phyloP scores from a whole-genome alignment of 345 rosid species.

The Clarkia xantiana region DNA sequence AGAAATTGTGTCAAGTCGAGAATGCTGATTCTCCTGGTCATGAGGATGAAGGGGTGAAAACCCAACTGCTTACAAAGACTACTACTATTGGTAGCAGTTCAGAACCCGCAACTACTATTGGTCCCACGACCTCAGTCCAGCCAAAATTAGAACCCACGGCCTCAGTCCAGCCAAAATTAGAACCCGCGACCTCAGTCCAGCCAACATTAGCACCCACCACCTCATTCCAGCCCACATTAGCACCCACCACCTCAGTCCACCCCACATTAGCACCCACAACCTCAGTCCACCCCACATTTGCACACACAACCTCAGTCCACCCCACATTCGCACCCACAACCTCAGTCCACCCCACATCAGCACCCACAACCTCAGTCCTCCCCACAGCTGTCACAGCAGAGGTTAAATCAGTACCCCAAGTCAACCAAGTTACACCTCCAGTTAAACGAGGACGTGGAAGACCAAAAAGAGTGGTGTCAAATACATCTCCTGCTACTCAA shows the following conservation, averaged over 20 bases:
- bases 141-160: no score
- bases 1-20: slow-evolving; percentile 74
- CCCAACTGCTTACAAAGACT: slow-evolving; percentile 28
- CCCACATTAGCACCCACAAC: slow-evolving; percentile 17
- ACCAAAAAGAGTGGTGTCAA: slow-evolving; percentile 49
- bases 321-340: slow-evolving; percentile 21
- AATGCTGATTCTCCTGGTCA: slow-evolving; percentile 49
- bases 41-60: slow-evolving; percentile 36
- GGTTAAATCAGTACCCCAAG: slow-evolving; percentile 16
- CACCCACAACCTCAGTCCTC: slow-evolving; percentile 12
- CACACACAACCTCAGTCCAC: slow-evolving; percentile 13
- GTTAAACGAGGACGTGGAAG: slow-evolving; percentile 90
- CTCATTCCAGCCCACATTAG: no score
- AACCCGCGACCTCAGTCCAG: no score
- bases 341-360: slow-evolving; percentile 9
- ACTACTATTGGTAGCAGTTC: slow-evolving; percentile 10
- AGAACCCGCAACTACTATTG: background rate
- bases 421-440: slow-evolving; percentile 54
- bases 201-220: no score
- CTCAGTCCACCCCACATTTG: slow-evolving; percentile 12
- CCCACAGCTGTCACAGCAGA: no score
- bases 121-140: no score
- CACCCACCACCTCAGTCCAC: no score
- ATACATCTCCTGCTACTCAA: slow-evolving; percentile 26
- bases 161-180: no score